Evolutionary conservation across 78 protist genomes (phyloP), one percentile per base, ranked within the genome.

Genomic region (Pigoraptor vietnamica): DNA sequence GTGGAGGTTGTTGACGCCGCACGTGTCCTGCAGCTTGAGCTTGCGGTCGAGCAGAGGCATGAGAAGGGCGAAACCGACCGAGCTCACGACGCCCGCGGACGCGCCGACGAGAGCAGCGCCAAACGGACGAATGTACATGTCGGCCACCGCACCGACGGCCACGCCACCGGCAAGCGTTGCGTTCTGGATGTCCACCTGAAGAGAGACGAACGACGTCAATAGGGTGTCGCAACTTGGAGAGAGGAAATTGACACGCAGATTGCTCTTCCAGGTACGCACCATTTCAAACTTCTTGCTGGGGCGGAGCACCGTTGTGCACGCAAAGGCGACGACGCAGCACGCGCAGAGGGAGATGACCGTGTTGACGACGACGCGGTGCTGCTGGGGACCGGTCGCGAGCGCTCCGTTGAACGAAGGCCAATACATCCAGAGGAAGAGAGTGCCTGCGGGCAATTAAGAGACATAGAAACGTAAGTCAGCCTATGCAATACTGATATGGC

Each of bases 351-450:
- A 88, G 55, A 94, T 87, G 29, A 92, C 34, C 21, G 95, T 94
- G 90, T 94, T 94, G 84, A 90, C 23, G 39, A 90, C 56, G 25
- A 48, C 87, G 81, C 96, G 91, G 39, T 82, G 87, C 33, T 88
- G 92, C 23, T 34, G 82, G 33, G 92, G 93, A 24, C 37, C 83
- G 25, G 93, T 83, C 24, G 96, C 97, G 35, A 95, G 93, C 0
- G 98, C 97, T 9, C 96, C 98, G 91, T 98, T 98, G 97, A 98
- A 98, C 36, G 92, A 39, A 29, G 99, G 99, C 99, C 99, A 98
- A 91, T 40, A 95, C 92, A 95, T 89, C 97, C 96, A 97, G 32
- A 97, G 92, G 92, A 96, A 96, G 29, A 96, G 29, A 1, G 98
- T 97, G 32, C 94, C 93, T 39, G 40, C 19, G 25, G 37, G 0